Conservation (phyloP, 176 grass and related monocot genomes). For the Avena insularis region DNA sequence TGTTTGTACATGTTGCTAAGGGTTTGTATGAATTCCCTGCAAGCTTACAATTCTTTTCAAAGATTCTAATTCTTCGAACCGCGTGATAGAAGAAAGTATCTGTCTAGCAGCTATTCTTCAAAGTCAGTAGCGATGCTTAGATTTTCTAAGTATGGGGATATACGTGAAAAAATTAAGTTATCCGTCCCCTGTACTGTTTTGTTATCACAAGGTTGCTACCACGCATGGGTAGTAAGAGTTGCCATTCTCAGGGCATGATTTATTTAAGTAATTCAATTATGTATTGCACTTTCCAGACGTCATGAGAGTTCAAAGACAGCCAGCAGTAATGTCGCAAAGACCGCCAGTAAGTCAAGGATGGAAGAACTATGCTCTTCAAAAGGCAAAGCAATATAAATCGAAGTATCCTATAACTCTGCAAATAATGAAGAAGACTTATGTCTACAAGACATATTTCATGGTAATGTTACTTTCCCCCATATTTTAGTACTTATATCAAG, state of each 20-base stretch:
- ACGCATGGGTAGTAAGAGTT: background rate
- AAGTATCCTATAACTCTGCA: constrained; percentile 49
- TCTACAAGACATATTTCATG: no score
- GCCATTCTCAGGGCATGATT: background rate
- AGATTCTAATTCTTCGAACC: no score
- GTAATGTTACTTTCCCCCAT: background rate
- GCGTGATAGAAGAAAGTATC: no score
- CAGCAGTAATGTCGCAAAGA: constrained; percentile 61
- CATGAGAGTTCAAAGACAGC: constrained; percentile 50
- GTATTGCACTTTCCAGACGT: constrained; percentile 34
- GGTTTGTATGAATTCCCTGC: no score
- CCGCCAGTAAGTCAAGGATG: constrained; percentile 65
- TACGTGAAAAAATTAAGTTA: no score
- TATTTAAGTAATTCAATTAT: constrained; percentile 38
- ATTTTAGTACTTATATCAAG: constrained; percentile 17
- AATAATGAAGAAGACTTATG: no score
- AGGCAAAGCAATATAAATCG: constrained; percentile 60
- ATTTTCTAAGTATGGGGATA: no score
- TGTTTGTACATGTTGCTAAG: no score
- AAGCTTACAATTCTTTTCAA: no score
- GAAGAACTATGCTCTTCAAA: constrained; percentile 54
- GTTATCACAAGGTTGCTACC: constrained; percentile 9
- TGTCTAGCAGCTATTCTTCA: no score
- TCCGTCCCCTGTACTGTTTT: background rate
- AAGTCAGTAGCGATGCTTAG: no score